Evolutionary conservation across 2,329 filamentous ascomycete genomes (phyloP).

Genomic region (Neurospora sp.): DNA sequence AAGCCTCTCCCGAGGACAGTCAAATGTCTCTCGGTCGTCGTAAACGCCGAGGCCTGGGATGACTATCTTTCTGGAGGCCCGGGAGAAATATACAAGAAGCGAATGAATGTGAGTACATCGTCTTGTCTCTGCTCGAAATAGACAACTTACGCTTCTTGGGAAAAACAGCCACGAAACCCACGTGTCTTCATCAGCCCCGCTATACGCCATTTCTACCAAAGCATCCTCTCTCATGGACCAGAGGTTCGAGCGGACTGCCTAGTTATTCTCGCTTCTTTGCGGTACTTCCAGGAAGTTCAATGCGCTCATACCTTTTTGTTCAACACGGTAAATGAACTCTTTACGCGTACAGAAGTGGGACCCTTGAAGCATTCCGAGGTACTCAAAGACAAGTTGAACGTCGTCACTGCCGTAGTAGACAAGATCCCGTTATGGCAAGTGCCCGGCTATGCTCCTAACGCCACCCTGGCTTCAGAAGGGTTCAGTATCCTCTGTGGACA

Average conservation of each 20-base stretch:
- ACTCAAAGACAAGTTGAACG: slow-evolving; percentile 24
- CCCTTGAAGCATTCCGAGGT: not conserved
- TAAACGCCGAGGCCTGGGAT: not conserved
- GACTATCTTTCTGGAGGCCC: not conserved
- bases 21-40: not conserved
- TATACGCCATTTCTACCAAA: not conserved
- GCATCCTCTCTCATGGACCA: not conserved
- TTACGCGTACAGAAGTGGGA: not conserved
- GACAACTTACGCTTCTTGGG: not conserved
- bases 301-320: not conserved
- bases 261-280: not conserved
- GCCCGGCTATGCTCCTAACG: slow-evolving; percentile 25
- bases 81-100: not conserved
- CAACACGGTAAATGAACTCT: not conserved
- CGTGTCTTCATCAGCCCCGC: not conserved
- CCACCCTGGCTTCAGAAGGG: slow-evolving; percentile 18
- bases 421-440: slow-evolving; percentile 30
- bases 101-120: not conserved
- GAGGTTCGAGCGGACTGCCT: not conserved
- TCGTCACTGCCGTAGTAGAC: slow-evolving; percentile 48
- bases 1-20: not conserved
- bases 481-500: slow-evolving; percentile 43
- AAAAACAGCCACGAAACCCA: not conserved
- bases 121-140: not conserved
- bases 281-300: not conserved